Evolutionary conservation across 2,329 filamentous ascomycete genomes (phyloP), one percentile per base, ranked within the genome.

Genomic region (Botryotinia globosa): DNA sequence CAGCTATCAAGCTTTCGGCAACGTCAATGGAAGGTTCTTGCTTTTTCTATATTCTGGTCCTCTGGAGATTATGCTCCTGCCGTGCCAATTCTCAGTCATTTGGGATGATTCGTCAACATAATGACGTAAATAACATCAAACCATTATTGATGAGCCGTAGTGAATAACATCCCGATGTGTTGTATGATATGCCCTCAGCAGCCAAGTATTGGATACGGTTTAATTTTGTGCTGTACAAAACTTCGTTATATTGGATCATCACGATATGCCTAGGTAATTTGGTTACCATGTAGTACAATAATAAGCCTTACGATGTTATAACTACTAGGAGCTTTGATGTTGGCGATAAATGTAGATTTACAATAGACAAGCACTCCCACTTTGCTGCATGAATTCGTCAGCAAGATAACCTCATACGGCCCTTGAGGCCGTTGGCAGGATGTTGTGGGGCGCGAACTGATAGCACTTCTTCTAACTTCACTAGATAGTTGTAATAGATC

Each of bases 151-250:
- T 22, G 12, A 37, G 34, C 6, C 34, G 25, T 20, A n/a, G 6
- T n/a, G 58, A n/a, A 54, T 16, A 3, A 29, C 0, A 6, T 29
- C 1, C 22, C 2, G 12, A 25, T 22, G 12, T 37, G 10, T 7
- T 7, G 12, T 25, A 61, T 22, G 6, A 14, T 37, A 16, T 8
- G 8, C 2, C 6, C 22, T 8, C 0, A 1, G 2, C 12, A 1
- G 6, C 34, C 20, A 25, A 61, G 12, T 14, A 37, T 39, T 62
- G 22, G 12, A 18, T 39, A 14, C 4, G 25, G 12, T n/a, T 39
- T 1, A 39, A n/a, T 8, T 39, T n/a, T n/a, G 7, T n/a, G 34
- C 59, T 18, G 37, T 16, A n/a, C 7, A 39, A 20, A 1, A 25
- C 6, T n/a, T 20, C 20, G 0, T 39, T 61, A 18, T 4, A 4